Conservation (phyloP, 2,329 filamentous ascomycete genomes). For the Penicillium nordicum region DNA sequence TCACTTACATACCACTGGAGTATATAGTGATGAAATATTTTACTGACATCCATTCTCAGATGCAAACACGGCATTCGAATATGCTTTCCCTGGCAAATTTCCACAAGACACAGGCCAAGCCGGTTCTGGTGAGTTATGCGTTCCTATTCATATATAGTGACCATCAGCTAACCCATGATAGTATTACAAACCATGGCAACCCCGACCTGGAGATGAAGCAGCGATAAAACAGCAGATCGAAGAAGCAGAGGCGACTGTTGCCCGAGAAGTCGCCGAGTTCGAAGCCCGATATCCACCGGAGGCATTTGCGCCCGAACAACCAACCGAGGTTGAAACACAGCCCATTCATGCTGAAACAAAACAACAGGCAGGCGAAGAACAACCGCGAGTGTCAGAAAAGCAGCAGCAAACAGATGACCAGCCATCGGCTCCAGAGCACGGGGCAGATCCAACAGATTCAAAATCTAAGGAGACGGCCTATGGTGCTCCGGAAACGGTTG, state of each 20-base stretch:
- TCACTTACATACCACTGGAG: neutral
- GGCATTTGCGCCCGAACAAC: constrained; percentile 21
- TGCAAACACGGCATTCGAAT: constrained; percentile 70
- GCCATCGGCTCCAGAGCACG: constrained; percentile 20
- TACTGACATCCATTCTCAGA: constrained; percentile 47
- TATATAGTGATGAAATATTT: constrained; percentile 21
- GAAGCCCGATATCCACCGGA: constrained; percentile 45
- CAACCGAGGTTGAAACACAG: constrained; percentile 7
- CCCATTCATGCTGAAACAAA: constrained; percentile 15
- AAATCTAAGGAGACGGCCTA: constrained; percentile 17
- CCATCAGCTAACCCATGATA: constrained; percentile 40
- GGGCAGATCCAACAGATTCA: constrained; percentile 17
- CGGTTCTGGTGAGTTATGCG: constrained; percentile 63
- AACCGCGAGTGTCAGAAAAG: constrained; percentile 12
- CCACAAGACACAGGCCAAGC: constrained; percentile 67
- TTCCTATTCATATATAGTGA: neutral
- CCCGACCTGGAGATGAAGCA: constrained; percentile 65
- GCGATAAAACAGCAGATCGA: constrained; percentile 67
- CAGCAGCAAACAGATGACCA: constrained; percentile 14
- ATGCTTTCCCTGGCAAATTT: constrained; percentile 69
- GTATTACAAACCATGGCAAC: constrained; percentile 85
- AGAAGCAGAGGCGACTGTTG: constrained; percentile 61
- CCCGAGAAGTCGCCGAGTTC: constrained; percentile 64
- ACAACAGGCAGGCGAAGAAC: neutral
- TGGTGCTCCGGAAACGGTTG: constrained; percentile 38